Base-by-base conservation (phyloP, 345 rosid species). In the Lepidium sativum region DNA sequence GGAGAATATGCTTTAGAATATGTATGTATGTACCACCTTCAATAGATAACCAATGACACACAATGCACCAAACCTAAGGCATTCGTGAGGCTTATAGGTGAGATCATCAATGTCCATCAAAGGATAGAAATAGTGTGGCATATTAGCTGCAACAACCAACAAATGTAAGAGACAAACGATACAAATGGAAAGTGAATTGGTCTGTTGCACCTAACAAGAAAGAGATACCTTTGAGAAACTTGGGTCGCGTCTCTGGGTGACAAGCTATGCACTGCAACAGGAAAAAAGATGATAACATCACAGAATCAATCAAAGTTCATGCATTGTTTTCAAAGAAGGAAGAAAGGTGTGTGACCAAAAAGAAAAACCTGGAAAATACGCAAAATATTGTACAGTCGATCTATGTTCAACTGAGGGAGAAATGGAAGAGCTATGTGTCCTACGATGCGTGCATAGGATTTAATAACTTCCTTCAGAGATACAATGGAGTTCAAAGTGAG, bases 11-110 rank as follows among this genome's bases (percentile, higher is more conserved):
- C 25, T 21, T 21, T 21, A 21, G 25, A 21, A 21, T 21, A 23
- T n/a, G n/a, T n/a, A n/a, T 8, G 29, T 25, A 25, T 25, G 50
- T 67, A 68, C 74, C 75, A 73, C 74, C 80, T 84, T 80, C 52
- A 79, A 67, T 8, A 88, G 45, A 18, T 83, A 75, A 18, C 73
- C 83, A 33, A 86, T 77, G 21, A 88, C 84, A 49, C 85, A 78
- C 71, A 88, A 77, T 69, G 85, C 80, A 60, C 68, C 69, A 56
- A 83, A 53, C 74, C 90, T 84, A 27, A 86, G 3, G 43, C 1
- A 23, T 44, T 88, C 89, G 37, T 59, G 54, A 67, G 72, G 12
- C 77, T n/a, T 67, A 7, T 52, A 76, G 6, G 23, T 11, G 55
- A 6, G 35, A 39, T 32, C 25, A 21, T 21, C 37, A 51, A 32